A percentile compares a stretch with the other conserved stretches of the same genome.
phyloP scores from a whole-genome alignment of 306 rosid genomes.

The Ormosia emarginata region DNA sequence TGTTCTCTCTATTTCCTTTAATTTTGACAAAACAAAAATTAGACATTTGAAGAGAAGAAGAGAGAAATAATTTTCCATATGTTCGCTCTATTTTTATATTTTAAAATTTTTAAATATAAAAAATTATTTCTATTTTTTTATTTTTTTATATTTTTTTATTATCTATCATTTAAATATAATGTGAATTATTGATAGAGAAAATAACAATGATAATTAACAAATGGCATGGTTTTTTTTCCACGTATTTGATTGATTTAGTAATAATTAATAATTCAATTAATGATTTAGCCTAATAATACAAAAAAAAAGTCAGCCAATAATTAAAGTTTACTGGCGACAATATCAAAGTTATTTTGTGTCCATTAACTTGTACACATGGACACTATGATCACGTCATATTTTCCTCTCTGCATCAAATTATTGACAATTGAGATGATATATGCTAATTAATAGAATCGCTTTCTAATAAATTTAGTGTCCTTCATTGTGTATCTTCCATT shows the following conservation, averaged over 20 bases:
- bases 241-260: constrained; percentile 11
- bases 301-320: not conserved
- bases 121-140: too few relatives aligned
- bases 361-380: constrained; percentile 29
- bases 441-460: constrained; percentile 4
- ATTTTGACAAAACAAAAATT: too few relatives aligned
- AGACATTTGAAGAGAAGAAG: too few relatives aligned
- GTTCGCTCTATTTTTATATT: too few relatives aligned
- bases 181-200: not conserved
- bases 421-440: constrained; percentile 11
- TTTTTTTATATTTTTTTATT: too few relatives aligned
- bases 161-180: too few relatives aligned
- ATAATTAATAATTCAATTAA: constrained; percentile 17
- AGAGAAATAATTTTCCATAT: too few relatives aligned
- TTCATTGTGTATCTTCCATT: constrained; percentile 13
- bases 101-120: too few relatives aligned
- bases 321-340: constrained; percentile 22
- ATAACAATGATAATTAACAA: not conserved
- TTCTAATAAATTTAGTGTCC: not conserved
- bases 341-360: constrained; percentile 28
- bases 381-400: constrained; percentile 29
- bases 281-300: constrained; percentile 3
- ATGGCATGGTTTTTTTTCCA: constrained; percentile 12
- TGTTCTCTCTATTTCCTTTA: too few relatives aligned
- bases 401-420: constrained; percentile 22